A percentile compares a stretch with the other conserved stretches of the same genome.
Conservation (phyloP, 148 eudicot species). For the Silene conica region DNA sequence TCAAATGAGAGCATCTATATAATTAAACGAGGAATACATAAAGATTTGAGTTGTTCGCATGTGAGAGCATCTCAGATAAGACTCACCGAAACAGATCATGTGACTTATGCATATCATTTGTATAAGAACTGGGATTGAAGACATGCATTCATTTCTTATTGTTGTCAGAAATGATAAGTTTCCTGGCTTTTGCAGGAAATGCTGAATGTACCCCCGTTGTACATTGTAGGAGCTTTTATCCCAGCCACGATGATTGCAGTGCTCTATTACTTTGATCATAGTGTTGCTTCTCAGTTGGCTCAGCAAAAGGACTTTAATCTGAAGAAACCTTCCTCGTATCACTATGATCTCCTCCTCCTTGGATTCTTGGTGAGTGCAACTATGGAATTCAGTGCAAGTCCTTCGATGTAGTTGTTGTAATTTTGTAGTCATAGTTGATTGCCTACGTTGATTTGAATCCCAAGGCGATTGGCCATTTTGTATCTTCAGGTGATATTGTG, state of each 20-base stretch:
- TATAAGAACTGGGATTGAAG: background rate
- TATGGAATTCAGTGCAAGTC: background rate
- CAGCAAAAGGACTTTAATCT: conserved; percentile 94
- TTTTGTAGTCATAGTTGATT: background rate
- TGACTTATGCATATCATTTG: background rate
- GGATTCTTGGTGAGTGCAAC: conserved; percentile 67
- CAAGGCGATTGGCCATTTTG: background rate
- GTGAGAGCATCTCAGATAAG: background rate
- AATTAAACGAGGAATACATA: background rate
- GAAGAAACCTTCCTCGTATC: conserved; percentile 93
- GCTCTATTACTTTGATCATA: conserved; percentile 96
- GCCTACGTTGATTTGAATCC: background rate
- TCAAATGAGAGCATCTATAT: background rate
- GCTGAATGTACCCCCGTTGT: conserved; percentile 78
- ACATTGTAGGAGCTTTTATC: conserved; percentile 88
- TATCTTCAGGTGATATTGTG: conserved; percentile 65
- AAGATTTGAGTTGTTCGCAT: background rate
- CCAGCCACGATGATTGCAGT: conserved; percentile 99
- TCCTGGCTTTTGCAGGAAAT: conserved; percentile 50
- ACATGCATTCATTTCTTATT: background rate
- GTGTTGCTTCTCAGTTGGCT: conserved; percentile 98
- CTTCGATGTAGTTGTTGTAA: background rate
- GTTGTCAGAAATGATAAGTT: conserved; percentile 1
- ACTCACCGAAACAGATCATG: background rate
- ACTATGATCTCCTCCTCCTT: conserved; percentile 89